Evolutionary conservation across 169 alveolate species (phyloP), one percentile per base, ranked within the genome.

Genomic region (Plasmodium relictum): DNA sequence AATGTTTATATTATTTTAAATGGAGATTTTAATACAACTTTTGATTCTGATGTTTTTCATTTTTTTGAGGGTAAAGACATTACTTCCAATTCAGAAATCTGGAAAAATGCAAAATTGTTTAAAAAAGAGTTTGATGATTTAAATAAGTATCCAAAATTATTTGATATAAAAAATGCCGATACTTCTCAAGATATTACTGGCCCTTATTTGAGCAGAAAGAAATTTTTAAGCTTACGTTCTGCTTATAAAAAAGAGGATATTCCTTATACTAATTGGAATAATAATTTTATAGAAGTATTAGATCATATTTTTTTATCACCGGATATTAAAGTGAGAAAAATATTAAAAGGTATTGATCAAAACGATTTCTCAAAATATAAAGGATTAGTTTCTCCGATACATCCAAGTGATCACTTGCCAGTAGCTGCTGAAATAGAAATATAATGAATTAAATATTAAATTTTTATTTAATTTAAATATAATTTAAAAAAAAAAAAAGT

Each of bases 301-400:
- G 91, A 83, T 83, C 69, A 83, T 39, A 83, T 83, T 10, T 83
- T 83, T 69, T 58, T 83, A 48, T 83, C 91, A n/a, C 72, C 91
- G 16, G 69, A 54, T 20, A 61, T 83, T 68, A 83, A 83, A 45
- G 85, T 83, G 4, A 83, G 58, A 68, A 54, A 68, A 61, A 39
- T 83, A 54, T 59, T 83, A 71, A 83, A 83, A 31, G 91, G 86
- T 2, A 24, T 83, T 10, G 86, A 69, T 31, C 24, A 83, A 45
- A 16, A 69, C 6, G 2, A 3, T 7, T 83, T 83, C 62, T 20
- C 20, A 16, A 68, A 83, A 45, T 83, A 83, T 42, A 69, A 69
- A 44, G 91, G 91, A 0, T 12, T 58, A 18, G 45, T 83, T 14
- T 69, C 91, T 69, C 91, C 91, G 5, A 68, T 83, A 54, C 18